Evolutionary conservation across 2,329 filamentous ascomycete species (phyloP), one percentile per base, ranked within the genome.

Genomic region (Aspergillus pseudotamarii): DNA sequence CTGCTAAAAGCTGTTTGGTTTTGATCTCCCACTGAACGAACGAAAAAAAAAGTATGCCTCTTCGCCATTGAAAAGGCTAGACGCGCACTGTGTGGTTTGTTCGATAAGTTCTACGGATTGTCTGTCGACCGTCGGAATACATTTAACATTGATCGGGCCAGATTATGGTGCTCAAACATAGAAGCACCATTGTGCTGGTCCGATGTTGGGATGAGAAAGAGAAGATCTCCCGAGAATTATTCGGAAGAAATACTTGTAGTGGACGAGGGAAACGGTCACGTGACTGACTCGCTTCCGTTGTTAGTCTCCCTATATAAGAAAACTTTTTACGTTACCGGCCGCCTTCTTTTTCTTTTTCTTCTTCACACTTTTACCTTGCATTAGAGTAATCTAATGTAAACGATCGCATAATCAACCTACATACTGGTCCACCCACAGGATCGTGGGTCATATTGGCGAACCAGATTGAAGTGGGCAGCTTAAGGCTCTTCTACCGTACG

Each of bases 381-480:
- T 48, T 26, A 16, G 45, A 48, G 23, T 48, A 26, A 46, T 48
- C 45, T 48, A 26, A 48, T 48, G 45, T 45, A 23, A 69, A 75
- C 72, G 79, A 79, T 81, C 79, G 79, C 79, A 80, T 81, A 81
- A 81, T 81, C 79, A 81, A 81, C 79, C 79, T 80, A 78, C 79
- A 80, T 72, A 75, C 72, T 74, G 75, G 63, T 58, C 59, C 60
- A 66, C 51, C 71, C 68, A 80, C 78, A 78, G 78, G 75, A 76
- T 81, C 78, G 32, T 71, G 75, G 79, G 79, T 81, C 79, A 81
- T 81, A 81, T 81, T 81, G 78, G 79, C 79, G 79, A 77, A 80
- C 79, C 71, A 80, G 78, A 81, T 67, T 70, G 71, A 79, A 57
- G 62, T 58, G 71, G 72, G 66, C 70, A 70, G 58, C 64, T 71